Evolutionary conservation across 331 rosid species (phyloP).

Genomic region (Rhamnella rubrinervis): DNA sequence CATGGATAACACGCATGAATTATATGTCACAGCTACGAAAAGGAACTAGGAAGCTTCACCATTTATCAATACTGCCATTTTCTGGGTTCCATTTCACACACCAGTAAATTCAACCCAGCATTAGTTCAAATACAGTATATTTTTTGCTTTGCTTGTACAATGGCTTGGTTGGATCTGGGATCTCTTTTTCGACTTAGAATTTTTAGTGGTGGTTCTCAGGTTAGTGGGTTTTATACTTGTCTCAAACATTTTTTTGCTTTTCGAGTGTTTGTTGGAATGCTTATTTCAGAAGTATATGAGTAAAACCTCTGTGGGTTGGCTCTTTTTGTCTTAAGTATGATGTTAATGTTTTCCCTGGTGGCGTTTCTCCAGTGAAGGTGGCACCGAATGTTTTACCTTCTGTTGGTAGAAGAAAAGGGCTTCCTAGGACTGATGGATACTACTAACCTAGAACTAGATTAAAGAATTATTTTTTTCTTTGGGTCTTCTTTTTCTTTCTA

Average conservation of each 20-base stretch:
- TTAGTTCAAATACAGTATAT: not conserved
- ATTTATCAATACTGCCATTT: not conserved
- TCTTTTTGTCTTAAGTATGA: not conserved
- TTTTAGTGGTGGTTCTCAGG: slow-evolving; percentile 45
- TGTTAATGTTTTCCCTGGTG: not conserved
- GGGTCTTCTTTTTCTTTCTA: not conserved
- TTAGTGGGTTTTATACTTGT: slow-evolving; percentile 22
- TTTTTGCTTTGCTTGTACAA: slow-evolving; percentile 25
- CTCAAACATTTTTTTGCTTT: not conserved
- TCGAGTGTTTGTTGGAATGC: not conserved
- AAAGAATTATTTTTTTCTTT: not conserved
- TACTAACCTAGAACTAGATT: not conserved
- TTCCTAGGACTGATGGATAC: not conserved
- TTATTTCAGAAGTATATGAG: slow-evolving; percentile 2
- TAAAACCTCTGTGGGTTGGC: not conserved
- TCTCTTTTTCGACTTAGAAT: slow-evolving; percentile 37
- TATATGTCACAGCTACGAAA: too few relatives aligned
- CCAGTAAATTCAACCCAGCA: not conserved
- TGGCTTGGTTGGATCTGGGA: slow-evolving; percentile 69
- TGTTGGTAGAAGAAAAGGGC: not conserved
- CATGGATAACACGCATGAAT: not conserved
- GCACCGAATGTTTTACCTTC: not conserved
- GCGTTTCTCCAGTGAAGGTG: not conserved
- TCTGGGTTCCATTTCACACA: not conserved
- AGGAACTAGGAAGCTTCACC: slow-evolving; percentile 4